These are phyloP conservation scores for Ophiognomonia clavigignenti-juglandacearum DNA, from an alignment of 2,329 filamentous ascomycete species.

Conservation along the genomic window DNA sequence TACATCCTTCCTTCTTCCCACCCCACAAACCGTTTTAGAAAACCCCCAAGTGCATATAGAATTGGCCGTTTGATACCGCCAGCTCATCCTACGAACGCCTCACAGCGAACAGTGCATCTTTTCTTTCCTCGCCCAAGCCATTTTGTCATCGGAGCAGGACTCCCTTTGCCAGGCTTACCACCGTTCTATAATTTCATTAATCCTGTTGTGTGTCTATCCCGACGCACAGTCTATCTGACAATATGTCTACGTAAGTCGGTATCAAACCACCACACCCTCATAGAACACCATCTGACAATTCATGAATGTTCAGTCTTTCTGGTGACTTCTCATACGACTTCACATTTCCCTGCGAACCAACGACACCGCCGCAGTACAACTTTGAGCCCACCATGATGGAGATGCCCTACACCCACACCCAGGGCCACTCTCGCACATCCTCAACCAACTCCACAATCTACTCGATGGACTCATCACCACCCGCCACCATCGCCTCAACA, in stretches of 20 bases:
- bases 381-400: conserved; percentile 55
- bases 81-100: conserved; percentile 12
- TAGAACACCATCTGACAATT: conserved; percentile 17
- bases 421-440: conserved; percentile 55
- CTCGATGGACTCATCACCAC: conserved; percentile 60
- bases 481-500: conserved; percentile 53
- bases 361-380: conserved; percentile 46
- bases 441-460: conserved; percentile 61
- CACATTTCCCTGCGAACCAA: conserved; percentile 49
- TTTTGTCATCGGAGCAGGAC: conserved; percentile 14
- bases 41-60: conserved; percentile 8
- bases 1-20: conserved; percentile 1
- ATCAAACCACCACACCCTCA: neutral
- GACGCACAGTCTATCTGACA: conserved; percentile 18
- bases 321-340: conserved; percentile 60
- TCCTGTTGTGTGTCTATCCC: conserved; percentile 11
- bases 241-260: conserved; percentile 39
- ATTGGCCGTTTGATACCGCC: conserved; percentile 17
- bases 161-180: conserved; percentile 11
- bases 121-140: neutral
- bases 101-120: conserved; percentile 5
- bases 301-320: conserved; percentile 46
- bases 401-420: conserved; percentile 44
- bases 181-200: conserved; percentile 11
- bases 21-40: conserved; percentile 3